Evolutionary conservation across 108 stramenopile genomes (phyloP), one percentile per base, ranked within the genome.

Genomic region (Nitzschia putrida): DNA sequence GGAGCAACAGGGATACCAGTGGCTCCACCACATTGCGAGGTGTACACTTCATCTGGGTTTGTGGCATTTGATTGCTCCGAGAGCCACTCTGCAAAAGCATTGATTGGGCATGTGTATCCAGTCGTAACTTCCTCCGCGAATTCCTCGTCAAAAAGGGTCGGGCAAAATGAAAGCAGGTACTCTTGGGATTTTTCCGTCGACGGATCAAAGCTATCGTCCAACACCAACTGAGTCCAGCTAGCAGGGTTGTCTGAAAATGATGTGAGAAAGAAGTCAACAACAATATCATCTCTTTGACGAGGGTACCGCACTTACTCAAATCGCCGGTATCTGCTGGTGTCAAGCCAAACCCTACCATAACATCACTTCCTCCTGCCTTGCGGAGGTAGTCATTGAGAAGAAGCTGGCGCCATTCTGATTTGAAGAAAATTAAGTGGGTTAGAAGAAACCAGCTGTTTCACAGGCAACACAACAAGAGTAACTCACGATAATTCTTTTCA

Each of bases 291-390:
- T 3, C 47, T 49, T 49, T 49, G 47, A 16, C 6, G 18, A 49
- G 47, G 47, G 13, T 34, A 4, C 1, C 4, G 1, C 29, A 59
- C 58, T 71, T 53, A 59, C 63, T 77, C 8, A 63, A 67, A 49
- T 81, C 70, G 22, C 78, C 83, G 10, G 83, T 83, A 23, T 83
- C 83, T 10, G 73, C 83, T 66, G 78, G 71, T 37, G 0, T 64
- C 1, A 66, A 7, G 34, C 82, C 85, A 60, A 71, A 82, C 12
- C 68, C 66, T 5, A 85, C 71, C 7, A 47, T 54, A 0, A 66
- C 76, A 18, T 45, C 41, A 22, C 56, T 76, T 9, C 83, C 83
- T 14, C 58, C 71, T 13, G 52, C 24, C 44, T 77, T 76, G 0
- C 64, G 38, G 29, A 83, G 51, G 3, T 40, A 52, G 13, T 60